These are phyloP conservation scores for Fonsecaea erecta DNA, from an alignment of 2,329 filamentous ascomycete species.

Conservation along the genomic window DNA sequence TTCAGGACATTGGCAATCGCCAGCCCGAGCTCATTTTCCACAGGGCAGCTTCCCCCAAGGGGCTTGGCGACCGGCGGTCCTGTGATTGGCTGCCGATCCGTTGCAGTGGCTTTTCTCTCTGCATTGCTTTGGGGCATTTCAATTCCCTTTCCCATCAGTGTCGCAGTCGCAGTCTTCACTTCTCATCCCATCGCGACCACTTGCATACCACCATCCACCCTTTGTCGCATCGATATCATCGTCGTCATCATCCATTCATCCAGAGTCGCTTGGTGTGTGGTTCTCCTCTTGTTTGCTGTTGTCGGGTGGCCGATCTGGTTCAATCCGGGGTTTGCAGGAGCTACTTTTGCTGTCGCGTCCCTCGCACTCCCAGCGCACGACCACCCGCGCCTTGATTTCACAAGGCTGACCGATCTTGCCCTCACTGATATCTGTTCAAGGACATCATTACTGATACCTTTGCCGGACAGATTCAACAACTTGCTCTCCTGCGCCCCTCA, in stretches of 20 bases:
- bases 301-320: constrained; percentile 7
- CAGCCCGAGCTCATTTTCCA: constrained; percentile 2
- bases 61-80: constrained; percentile 1
- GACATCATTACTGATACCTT: constrained; percentile 17
- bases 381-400: constrained; percentile 5
- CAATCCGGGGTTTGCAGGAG: constrained; percentile 8
- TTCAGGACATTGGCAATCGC: neutral
- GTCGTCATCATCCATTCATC: constrained; percentile 16
- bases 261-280: constrained; percentile 24
- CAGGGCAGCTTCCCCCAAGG: constrained; percentile 10
- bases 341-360: constrained; percentile 26
- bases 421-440: neutral
- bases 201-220: constrained; percentile 18
- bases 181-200: constrained; percentile 22
- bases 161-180: constrained; percentile 25
- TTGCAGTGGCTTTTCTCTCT: constrained; percentile 19
- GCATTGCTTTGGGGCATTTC: constrained; percentile 16
- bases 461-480: constrained; percentile 12
- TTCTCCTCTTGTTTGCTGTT: constrained; percentile 11
- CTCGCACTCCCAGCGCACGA: constrained; percentile 12
- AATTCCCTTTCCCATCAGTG: constrained; percentile 28
- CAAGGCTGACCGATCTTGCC: constrained; percentile 4
- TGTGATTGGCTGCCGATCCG: constrained; percentile 11
- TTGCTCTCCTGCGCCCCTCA: constrained; percentile 8
- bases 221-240: constrained; percentile 22